Conservation (phyloP, 768 basidiomycete species). For the Psilocybe cubensis region DNA sequence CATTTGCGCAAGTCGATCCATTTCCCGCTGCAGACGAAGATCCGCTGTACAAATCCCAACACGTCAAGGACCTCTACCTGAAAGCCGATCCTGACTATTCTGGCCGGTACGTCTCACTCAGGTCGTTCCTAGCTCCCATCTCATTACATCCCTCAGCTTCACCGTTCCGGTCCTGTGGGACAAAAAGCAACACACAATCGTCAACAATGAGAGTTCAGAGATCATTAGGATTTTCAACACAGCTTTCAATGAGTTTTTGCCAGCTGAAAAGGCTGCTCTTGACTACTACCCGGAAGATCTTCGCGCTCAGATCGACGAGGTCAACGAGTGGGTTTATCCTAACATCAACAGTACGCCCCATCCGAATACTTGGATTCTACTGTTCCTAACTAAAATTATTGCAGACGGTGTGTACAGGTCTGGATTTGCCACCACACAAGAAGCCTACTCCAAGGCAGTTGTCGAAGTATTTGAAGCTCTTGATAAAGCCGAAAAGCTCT, state of each 20-base stretch:
- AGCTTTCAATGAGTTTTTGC: constrained; percentile 75
- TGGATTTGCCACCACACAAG: constrained; percentile 84
- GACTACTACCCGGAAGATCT: constrained; percentile 82
- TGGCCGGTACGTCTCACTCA: constrained; percentile 56
- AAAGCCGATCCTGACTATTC: constrained; percentile 70
- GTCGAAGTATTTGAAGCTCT: constrained; percentile 75
- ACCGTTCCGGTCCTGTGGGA: constrained; percentile 95
- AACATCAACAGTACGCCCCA: constrained; percentile 73
- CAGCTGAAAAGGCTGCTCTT: constrained; percentile 62
- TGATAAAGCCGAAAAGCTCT: constrained; percentile 77
- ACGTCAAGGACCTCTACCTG: constrained; percentile 87
- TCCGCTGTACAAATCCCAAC: constrained; percentile 65
- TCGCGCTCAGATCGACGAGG: constrained; percentile 74
- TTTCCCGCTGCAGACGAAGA: constrained; percentile 81
- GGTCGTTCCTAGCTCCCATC: too few species aligned
- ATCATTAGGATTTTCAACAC: constrained; percentile 94
- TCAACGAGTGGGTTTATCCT: constrained; percentile 89
- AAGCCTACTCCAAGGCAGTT: constrained; percentile 82
- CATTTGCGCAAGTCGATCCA: constrained; percentile 71
- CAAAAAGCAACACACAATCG: constrained; percentile 82
- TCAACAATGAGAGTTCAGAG: constrained; percentile 95
- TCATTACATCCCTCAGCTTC: constrained; percentile 48
- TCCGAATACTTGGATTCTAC: neutral
- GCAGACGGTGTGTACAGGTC: constrained; percentile 86
- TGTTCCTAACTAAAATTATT: neutral